Evolutionary conservation across 2,329 filamentous ascomycete species (phyloP), one percentile per base, ranked within the genome.

Genomic region (Penicillium sp.): DNA sequence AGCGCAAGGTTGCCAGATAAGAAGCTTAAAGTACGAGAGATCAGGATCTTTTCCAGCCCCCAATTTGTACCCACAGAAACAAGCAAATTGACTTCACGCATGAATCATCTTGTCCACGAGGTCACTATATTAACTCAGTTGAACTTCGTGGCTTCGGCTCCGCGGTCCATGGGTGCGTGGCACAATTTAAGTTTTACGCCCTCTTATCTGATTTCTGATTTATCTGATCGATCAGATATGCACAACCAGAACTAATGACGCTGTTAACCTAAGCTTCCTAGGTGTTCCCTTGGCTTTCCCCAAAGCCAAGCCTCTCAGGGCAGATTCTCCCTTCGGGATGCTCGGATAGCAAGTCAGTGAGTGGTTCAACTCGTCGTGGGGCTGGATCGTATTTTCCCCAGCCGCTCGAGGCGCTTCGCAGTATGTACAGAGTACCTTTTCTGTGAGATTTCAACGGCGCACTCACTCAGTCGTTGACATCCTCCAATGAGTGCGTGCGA

Each of bases 141-240:
- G 23, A 19, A 16, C 16, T 11, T n/a, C 2, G 13, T 46, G n/a
- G 43, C 44, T 23, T 33, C n/a, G 7, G 27, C n/a, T 13, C 25
- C 25, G 3, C 5, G n/a, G 27, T 45, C 27, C 27, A 15, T 19
- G 19, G 27, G 16, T 31, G n/a, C 43, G 8, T 19, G 29, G 13
- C 13, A 8, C 13, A 47, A 16, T 34, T 34, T 47, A 7, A 47
- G 19, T 34, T 46, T 47, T 10, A 23, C 13, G 4, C 19, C 15
- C 25, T 31, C 13, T 50, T 50, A 41, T 50, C 36, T 41, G 36
- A 31, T 50, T 29, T 7, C 1, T 29, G 9, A 19, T 11, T 31
- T 50, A 50, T 50, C 48, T 41, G 36, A 50, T 50, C 4, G 15
- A 50, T 50, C 48, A 50, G 34, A 21, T 50, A 27, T 6, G 23